Evolutionary conservation across 2,329 filamentous ascomycete genomes (phyloP), one percentile per base, ranked within the genome.

Genomic region (Incumbomyces lentus): DNA sequence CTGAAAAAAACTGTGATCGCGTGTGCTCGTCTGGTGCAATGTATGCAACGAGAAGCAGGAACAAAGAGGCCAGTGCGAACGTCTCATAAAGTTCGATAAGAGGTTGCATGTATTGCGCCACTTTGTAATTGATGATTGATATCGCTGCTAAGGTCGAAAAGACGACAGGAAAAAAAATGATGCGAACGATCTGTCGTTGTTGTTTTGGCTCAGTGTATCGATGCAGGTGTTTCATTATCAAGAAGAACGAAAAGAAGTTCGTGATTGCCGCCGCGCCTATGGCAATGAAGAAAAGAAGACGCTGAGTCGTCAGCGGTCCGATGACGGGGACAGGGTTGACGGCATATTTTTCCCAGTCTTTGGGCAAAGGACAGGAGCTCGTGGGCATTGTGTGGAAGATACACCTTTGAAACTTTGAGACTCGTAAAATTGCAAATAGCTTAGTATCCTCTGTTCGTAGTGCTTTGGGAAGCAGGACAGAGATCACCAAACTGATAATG

Each of bases 111-210:
- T 53, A 53, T 1, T 42, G 29, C 22, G 46, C 46, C n/a, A 30
- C 49, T 6, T 19, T 11, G 40, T 53, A 53, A 12, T 31, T 36
- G 26, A 49, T 44, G n/a, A 47, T 42, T 11, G 48, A 47, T 16
- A 51, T 36, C 14, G 42, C 49, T 3, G 47, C 37, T n/a, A 51
- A 18, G 14, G 47, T 44, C 2, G 44, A 29, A 29, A 49, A 51
- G 19, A 51, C 34, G 7, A 53, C 30, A 2, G 49, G 51, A 2
- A 40, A 45, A 10, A 46, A 48, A 6, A 51, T 47, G 18, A 53
- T 53, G 19, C 47, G 44, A 16, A 51, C 35, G 14, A 53, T 49
- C 22, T 49, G 49, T 22, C 51, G 49, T 48, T 53, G 51, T 36
- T 51, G 49, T n/a, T 51, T 50, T 10, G 51, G 44, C 3, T 18